A percentile compares a stretch with the other conserved stretches of the same genome.
These are phyloP conservation scores for Auricularia sp. DNA, from an alignment of 768 basidiomycete species.

Conservation along the genomic window DNA sequence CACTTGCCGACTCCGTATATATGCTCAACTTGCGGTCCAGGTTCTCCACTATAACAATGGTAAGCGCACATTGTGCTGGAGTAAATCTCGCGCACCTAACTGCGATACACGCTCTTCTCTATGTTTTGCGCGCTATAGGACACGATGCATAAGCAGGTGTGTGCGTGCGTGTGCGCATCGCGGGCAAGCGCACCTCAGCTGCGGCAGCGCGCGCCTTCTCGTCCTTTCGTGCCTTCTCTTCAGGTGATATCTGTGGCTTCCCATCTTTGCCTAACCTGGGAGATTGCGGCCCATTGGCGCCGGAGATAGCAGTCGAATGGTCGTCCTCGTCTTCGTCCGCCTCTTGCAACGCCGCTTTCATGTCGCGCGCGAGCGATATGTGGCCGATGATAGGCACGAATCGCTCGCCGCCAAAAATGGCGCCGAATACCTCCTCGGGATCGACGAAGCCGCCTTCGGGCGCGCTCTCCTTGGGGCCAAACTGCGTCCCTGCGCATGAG, in stretches of 20 bases:
- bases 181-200: constrained; percentile 48
- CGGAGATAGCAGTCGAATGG: constrained; percentile 9
- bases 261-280: constrained; percentile 28
- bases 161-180: neutral
- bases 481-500: constrained; percentile 21
- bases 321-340: constrained; percentile 57
- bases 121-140: constrained; percentile 63
- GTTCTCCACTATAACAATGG: constrained; percentile 38
- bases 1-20: constrained; percentile 73
- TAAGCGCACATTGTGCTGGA: neutral
- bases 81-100: constrained; percentile 23
- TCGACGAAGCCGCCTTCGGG: constrained; percentile 83
- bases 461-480: constrained; percentile 72
- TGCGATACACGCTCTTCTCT: constrained; percentile 65
- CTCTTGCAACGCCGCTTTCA: constrained; percentile 88
- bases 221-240: constrained; percentile 54
- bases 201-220: constrained; percentile 33
- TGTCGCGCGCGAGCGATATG: constrained; percentile 79
- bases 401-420: constrained; percentile 81
- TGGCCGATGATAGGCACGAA: constrained; percentile 83
- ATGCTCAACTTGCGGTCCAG: constrained; percentile 76
- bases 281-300: constrained; percentile 2
- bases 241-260: constrained; percentile 27
- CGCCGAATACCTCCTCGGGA: constrained; percentile 41
- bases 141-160: neutral